phyloP scores from a whole-genome alignment of 257 asterid genomes.

The Solanum medicagineum region DNA sequence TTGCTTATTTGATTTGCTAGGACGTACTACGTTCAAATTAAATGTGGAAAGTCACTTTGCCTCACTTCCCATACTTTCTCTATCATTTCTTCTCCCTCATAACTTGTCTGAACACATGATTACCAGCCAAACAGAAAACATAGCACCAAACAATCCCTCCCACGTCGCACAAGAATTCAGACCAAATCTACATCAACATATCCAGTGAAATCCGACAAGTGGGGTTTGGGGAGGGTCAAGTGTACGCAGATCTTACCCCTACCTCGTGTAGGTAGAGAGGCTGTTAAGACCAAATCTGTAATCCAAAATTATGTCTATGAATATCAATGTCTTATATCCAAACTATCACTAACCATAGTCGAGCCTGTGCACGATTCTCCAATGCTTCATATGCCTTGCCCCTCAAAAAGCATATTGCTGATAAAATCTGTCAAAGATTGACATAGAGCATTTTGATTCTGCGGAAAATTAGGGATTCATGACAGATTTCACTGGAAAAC shows the following conservation, averaged over 20 bases:
- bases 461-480: neutral
- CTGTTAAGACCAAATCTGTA: neutral
- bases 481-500: neutral
- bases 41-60: neutral
- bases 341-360: slow-evolving; percentile 57
- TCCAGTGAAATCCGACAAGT: neutral
- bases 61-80: neutral
- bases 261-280: neutral
- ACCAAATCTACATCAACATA: neutral
- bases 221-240: neutral
- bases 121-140: neutral
- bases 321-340: neutral
- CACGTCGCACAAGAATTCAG: neutral
- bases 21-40: neutral
- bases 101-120: neutral
- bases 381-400: slow-evolving; percentile 96
- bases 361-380: slow-evolving; percentile 89
- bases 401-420: slow-evolving; percentile 91
- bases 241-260: neutral
- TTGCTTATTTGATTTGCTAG: neutral
- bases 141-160: neutral
- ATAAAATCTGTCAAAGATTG: slow-evolving; percentile 47
- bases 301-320: neutral
- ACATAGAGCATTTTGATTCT: neutral
- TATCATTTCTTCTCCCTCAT: neutral